Evolutionary conservation across 495 filamentous ascomycete species (phyloP).

Genomic region (Bathelium albidoporum): DNA sequence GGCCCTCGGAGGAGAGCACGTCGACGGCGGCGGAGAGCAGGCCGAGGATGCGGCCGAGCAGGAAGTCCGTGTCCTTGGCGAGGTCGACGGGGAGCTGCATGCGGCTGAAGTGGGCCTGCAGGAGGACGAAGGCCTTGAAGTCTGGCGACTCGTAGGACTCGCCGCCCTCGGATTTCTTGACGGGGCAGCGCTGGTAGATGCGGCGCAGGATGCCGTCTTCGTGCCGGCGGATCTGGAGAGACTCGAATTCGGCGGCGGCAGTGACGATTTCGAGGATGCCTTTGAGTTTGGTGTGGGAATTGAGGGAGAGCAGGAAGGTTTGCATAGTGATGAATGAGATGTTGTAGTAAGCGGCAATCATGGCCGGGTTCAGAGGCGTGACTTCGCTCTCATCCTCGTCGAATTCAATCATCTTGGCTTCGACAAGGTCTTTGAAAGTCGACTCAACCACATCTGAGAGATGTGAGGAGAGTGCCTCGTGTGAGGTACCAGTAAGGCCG

Average conservation of each 20-base stretch:
- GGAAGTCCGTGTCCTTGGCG: constrained; percentile 90
- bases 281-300: constrained; percentile 81
- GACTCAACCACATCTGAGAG: constrained; percentile 92
- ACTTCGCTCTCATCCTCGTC: constrained; percentile 95
- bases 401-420: constrained; percentile 91
- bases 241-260: constrained; percentile 91
- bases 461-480: constrained; percentile 88
- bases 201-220: constrained; percentile 81
- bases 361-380: constrained; percentile 82
- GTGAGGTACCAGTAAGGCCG: constrained; percentile 74
- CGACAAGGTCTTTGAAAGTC: constrained; percentile 79
- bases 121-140: constrained; percentile 92
- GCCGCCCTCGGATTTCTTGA: constrained; percentile 76
- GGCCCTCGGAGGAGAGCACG: constrained; percentile 89
- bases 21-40: constrained; percentile 88
- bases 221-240: constrained; percentile 87
- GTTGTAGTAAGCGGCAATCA: constrained; percentile 98
- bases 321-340: constrained; percentile 99
- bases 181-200: constrained; percentile 87
- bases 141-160: constrained; percentile 84
- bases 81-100: constrained; percentile 94
- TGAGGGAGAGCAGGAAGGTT: constrained; percentile 94
- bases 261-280: constrained; percentile 95
- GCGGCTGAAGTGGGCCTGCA: constrained; percentile 95
- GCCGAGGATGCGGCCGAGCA: constrained; percentile 75